Evolutionary conservation across 176 grass and related monocot species (phyloP), one percentile per base, ranked within the genome.

Genomic region (Bolboschoenus planiculmis): DNA sequence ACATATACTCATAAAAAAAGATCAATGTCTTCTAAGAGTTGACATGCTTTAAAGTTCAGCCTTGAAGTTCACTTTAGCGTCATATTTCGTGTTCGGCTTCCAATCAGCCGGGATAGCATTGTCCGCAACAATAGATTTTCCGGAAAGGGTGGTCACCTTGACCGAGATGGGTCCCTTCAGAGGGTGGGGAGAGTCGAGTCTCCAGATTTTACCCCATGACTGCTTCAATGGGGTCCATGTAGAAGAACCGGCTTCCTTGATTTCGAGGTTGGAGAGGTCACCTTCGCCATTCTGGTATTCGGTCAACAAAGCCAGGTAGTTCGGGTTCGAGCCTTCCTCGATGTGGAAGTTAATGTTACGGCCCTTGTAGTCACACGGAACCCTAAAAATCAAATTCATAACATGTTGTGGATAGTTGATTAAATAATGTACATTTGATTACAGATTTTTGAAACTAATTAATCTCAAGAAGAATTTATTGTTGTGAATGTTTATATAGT

Each of bases 211-310:
- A 0, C 93, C 91, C 93, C 91, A 91, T 2, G 93, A 97, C 77
- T 97, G 88, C 14, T 86, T 51, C 87, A 97, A 85, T 35, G 87
- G 83, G 23, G 86, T 96, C 93, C 93, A 96, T 74, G 16, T 4
- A 13, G 73, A 78, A 26, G 62, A 78, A 62, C 51, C 60, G 0
- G 89, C 84, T 87, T 93, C 88, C 88, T 89, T 91, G 0, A 97
- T 79, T 48, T 97, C 91, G 27, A 97, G 90, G 39, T 85, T 84
- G 11, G 92, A 83, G 35, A 97, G 91, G 70, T 97, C 94, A 68
- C 94, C 94, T 90, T 97, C 91, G 62, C 91, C 94, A 79, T 91
- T 89, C 84, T 97, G 91, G 94, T 93, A 93, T 89, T 93, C 94
- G 0, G 92, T 88, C n/a, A 97, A 76, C 53, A 97, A 35, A 10